These are phyloP conservation scores for Cladobotryum mycophilum DNA, from an alignment of 2,329 filamentous ascomycete genomes.

Conservation along the genomic window DNA sequence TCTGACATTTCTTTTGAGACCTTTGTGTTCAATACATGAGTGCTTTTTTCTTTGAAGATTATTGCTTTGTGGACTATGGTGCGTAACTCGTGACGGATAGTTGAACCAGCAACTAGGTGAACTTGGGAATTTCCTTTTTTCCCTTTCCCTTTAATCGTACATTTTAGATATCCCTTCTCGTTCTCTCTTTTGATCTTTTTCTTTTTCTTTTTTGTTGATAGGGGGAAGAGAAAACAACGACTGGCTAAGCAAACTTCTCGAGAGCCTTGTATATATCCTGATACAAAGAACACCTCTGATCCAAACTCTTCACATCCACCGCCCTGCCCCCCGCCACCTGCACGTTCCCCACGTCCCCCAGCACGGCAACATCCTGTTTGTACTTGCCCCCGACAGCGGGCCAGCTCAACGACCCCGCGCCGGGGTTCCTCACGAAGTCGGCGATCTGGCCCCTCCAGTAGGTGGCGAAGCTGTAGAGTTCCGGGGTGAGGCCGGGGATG, in stretches of 20 bases:
- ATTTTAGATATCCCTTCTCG: no score
- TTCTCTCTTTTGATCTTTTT: no score
- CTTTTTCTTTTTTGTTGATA: no score
- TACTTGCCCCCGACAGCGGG: slow-evolving; percentile 17
- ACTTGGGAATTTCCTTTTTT: no score
- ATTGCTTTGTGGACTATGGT: no score
- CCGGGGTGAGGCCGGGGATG: slow-evolving; percentile 11
- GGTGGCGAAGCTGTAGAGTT: slow-evolving; percentile 19
- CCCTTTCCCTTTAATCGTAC: no score
- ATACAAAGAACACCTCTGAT: slow-evolving; percentile 17
- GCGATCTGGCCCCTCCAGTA: slow-evolving; percentile 19
- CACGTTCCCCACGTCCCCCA: slow-evolving; percentile 16
- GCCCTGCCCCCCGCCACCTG: slow-evolving; percentile 10
- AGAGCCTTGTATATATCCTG: slow-evolving; percentile 13
- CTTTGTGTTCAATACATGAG: no score
- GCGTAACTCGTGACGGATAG: no score
- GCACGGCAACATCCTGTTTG: slow-evolving; percentile 15
- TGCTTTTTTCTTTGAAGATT: no score
- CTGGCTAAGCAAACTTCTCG: slow-evolving; percentile 7
- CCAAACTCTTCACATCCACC: slow-evolving; percentile 15
- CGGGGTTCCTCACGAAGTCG: slow-evolving; percentile 18
- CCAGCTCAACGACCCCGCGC: slow-evolving; percentile 21
- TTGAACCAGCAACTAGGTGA: no score
- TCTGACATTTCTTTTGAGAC: no score
- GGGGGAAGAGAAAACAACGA: no score